Base-by-base conservation (phyloP, 768 basidiomycete genomes). In the Collybia sp. region DNA sequence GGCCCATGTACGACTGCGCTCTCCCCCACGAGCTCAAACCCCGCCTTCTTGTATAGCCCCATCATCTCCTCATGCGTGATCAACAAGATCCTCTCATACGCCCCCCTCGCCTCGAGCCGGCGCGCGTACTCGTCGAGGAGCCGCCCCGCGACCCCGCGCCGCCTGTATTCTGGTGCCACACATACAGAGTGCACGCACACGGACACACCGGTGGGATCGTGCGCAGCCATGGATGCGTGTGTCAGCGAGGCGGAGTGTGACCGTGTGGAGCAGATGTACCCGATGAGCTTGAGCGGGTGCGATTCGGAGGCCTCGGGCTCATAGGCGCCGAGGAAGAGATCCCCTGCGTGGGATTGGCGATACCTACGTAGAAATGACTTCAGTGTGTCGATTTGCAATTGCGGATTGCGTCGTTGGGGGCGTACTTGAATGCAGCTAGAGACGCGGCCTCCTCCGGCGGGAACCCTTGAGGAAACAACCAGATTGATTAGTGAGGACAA, bases 181-280 rank as follows among this genome's bases (percentile, higher is more conserved):
- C 79, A 83, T n/a, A 88, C 75, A 9, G 82, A 79, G 58, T 89
- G 87, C 37, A 89, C 72, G 58, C 83, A 85, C 43, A 87, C 75
- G 3, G 78, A 75, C 0, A 68, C 43, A 0, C 74, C 62, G 10
- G 57, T 55, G 0, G 82, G 75, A 35, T 77, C 70, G 53, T 89
- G 85, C 0, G 57, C 71, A 0, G 72, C 71, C 86, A 89, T 88
- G 6, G 85, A 83, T n/a, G 70, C 74, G 53, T 83, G 79, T 10
- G 80, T 83, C 40, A 88, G 67, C 4, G 72, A 66, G 6, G 60
- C 35, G 1, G 71, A 69, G 1, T 74, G 61, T 0, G 85, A 80
- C 18, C 79, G 75, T 0, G 86, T 88, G n/a, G 82, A 69, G 60
- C 80, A 82, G 41, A 82, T 62, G 57, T 79, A 88, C 53, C 77